A percentile compares a stretch with the other conserved stretches of the same genome.
Conservation (phyloP, 306 rosid genomes). For the Spatholobus suberectus region DNA sequence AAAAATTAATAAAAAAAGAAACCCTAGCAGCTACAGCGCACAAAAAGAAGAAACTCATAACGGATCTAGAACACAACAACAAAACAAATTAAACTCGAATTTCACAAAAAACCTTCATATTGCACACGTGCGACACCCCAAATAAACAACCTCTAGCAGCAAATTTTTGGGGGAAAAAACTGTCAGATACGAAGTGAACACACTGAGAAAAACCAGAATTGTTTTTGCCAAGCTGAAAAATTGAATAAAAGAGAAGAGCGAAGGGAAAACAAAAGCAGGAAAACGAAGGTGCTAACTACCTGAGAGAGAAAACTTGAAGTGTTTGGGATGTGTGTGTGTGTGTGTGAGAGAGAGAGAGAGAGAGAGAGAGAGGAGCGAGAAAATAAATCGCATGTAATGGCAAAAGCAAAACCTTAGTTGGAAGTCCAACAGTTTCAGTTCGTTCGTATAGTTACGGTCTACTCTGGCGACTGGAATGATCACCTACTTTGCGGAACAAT, state of each 20-base stretch:
- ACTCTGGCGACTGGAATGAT: slow-evolving; percentile 63
- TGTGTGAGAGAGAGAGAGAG: slow-evolving; percentile 16
- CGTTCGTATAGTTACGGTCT: slow-evolving; percentile 46
- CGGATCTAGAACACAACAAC: slow-evolving; percentile 49
- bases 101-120: slow-evolving; percentile 13
- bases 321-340: slow-evolving; percentile 43
- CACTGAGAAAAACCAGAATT: background rate
- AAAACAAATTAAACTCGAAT: slow-evolving; percentile 40
- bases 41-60: background rate
- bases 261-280: slow-evolving; percentile 40
- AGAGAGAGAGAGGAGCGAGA: slow-evolving; percentile 47
- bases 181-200: slow-evolving; percentile 8
- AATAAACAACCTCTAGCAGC: background rate
- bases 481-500: slow-evolving; percentile 35
- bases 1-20: slow-evolving; percentile 5
- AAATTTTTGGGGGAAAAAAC: background rate
- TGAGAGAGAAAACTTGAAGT: slow-evolving; percentile 33
- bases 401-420: too few relatives aligned
- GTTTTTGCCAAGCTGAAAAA: background rate
- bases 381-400: slow-evolving; percentile 25
- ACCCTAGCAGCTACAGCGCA: slow-evolving; percentile 46
- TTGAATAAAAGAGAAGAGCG: background rate
- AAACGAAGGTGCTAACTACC: slow-evolving; percentile 34
- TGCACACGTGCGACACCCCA: background rate
- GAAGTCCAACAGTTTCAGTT: slow-evolving; percentile 35